Evolutionary conservation across 2,329 filamentous ascomycete genomes (phyloP).

Genomic region (Stagonosporopsis chrysanthemi): DNA sequence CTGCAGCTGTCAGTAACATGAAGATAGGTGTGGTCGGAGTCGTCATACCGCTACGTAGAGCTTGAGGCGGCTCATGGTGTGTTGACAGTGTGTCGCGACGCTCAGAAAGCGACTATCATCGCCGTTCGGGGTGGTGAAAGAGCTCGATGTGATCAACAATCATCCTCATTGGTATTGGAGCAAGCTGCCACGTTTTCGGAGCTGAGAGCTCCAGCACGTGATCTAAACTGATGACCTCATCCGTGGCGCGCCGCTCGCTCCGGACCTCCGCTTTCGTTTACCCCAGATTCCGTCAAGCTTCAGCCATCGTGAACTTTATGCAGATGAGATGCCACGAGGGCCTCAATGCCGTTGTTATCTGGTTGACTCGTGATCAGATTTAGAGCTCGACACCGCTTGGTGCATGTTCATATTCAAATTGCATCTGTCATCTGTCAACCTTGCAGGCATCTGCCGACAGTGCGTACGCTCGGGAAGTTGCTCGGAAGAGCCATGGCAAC

Average conservation of each 20-base stretch:
- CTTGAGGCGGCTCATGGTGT: conserved; percentile 44
- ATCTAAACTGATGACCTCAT: conserved; percentile 10
- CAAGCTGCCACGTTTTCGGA: conserved; percentile 23
- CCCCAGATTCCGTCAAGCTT: not conserved
- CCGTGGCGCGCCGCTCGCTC: not conserved
- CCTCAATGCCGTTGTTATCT: not conserved
- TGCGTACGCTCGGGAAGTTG: conserved; percentile 28
- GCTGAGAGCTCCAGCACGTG: conserved; percentile 18
- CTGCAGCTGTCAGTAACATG: conserved; percentile 35
- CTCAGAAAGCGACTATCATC: conserved; percentile 19
- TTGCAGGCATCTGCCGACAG: conserved; percentile 16
- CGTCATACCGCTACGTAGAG: conserved; percentile 45
- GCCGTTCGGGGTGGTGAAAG: conserved; percentile 20
- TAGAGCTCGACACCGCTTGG: not conserved
- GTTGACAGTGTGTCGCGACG: conserved; percentile 11
- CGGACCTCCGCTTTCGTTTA: conserved; percentile 9
- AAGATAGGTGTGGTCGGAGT: not conserved
- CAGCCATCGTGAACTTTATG: not conserved
- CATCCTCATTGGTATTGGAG: conserved; percentile 10
- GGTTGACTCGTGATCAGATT: not conserved
- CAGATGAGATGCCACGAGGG: not conserved
- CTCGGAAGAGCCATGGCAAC: not conserved
- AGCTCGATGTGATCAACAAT: conserved; percentile 9
- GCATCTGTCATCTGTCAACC: conserved; percentile 15
- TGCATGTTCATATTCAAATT: conserved; percentile 5